Base-by-base conservation (phyloP, 208 protist species). In the Trypanosoma avium region DNA sequence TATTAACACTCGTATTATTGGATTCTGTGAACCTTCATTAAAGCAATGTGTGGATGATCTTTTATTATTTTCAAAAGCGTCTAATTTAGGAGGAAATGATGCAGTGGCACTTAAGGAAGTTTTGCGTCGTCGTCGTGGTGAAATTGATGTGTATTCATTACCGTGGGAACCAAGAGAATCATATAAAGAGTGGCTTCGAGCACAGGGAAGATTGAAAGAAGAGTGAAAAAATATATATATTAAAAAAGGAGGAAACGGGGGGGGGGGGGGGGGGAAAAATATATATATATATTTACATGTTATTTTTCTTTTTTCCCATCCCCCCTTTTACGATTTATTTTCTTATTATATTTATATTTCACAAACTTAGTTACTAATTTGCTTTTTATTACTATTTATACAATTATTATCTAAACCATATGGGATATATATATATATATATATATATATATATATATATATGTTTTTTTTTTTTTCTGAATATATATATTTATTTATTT, bases 1-100 rank as follows among this genome's bases (percentile, higher is more conserved):
- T 1, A 67, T 96, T 22, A 96, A 96, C 65, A 90, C 77, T 0
- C 84, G 81, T 38, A 91, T 96, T 50, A 90, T 96, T 36, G 85
- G 90, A 9, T 96, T 96, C 58, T 79, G 81, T 10, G 86, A 96
- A 42, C 86, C 90, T 19, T 84, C 90, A 22, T 67, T 96, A 42
- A 63, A 84, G 54, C 72, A 87, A 50, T 96, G 90, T 73, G 67
- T 84, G n/a, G 76, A 96, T 29, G 77, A 82, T 36, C 60, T 93
- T 19, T 70, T 76, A 17, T 53, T 84, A 6, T 60, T 77, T 32
- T n/a, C 84, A 26, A 79, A 66, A 43, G 84, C 89, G 5, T 87
- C 70, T n/a, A 4, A 42, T 0, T 9, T 75, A 22, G 62, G 86
- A 5, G 79, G 77, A 0, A 57, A 72, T 45, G 63, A 78, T 45